Evolutionary conservation across 2,329 filamentous ascomycete species (phyloP).

Genomic region (Penicillium brasilianum): DNA sequence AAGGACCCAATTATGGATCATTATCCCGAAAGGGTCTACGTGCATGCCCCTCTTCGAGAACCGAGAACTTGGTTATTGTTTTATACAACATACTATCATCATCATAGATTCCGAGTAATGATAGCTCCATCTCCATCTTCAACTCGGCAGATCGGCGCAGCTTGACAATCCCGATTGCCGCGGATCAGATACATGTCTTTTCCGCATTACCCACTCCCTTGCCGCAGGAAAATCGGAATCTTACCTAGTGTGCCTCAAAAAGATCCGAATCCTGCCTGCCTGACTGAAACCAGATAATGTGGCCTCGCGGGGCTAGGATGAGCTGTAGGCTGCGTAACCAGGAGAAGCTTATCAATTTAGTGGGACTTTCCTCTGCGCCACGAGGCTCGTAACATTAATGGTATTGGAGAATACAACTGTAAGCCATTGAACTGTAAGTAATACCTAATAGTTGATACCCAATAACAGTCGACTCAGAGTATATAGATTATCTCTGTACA

Average conservation of each 20-base stretch:
- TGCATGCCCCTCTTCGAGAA: background rate
- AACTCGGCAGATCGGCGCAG: conserved; percentile 12
- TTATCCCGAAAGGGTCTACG: background rate
- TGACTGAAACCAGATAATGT: background rate
- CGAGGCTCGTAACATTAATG: background rate
- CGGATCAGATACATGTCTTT: background rate
- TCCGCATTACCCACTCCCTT: background rate
- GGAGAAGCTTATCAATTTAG: background rate
- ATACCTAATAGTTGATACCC: too few species aligned
- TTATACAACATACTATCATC: too few species aligned
- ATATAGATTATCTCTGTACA: too few species aligned
- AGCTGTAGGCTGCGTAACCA: background rate
- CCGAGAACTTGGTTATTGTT: background rate
- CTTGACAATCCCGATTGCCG: background rate
- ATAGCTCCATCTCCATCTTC: background rate
- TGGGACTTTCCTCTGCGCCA: background rate
- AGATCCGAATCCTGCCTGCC: background rate
- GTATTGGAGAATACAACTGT: background rate
- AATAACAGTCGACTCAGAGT: too few species aligned
- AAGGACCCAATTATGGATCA: background rate
- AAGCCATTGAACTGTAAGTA: background rate
- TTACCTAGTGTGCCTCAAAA: too few species aligned
- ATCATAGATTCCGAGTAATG: too few species aligned
- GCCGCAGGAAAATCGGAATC: too few species aligned
- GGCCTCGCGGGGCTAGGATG: background rate